Conservation (phyloP, 192 early-diverging fungal species). For the Coemansia sp. region DNA sequence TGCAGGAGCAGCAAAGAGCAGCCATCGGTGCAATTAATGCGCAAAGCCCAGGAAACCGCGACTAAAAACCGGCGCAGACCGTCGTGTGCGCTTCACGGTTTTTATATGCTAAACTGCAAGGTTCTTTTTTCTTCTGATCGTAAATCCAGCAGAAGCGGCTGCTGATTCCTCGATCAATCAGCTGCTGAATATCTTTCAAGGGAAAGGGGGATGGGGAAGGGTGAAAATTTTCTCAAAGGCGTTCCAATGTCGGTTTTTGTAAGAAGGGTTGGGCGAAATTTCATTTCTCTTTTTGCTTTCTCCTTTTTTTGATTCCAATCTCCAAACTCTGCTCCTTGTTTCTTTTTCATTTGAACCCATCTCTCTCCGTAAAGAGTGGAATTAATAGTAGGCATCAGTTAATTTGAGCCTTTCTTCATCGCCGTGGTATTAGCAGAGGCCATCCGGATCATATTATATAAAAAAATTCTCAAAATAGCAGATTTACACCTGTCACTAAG, state of each 20-base stretch:
- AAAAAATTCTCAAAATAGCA: background rate
- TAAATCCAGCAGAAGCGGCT: too few relatives aligned
- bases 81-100: too few relatives aligned
- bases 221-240: constrained; percentile 7
- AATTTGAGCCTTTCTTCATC: background rate
- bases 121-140: too few relatives aligned
- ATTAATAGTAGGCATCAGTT: background rate
- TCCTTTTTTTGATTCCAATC: background rate
- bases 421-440: background rate
- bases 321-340: constrained; percentile 3
- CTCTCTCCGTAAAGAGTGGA: background rate
- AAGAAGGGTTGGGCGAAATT: background rate
- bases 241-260: background rate
- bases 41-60: too few relatives aligned
- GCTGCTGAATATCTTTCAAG: too few relatives aligned
- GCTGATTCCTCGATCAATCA: too few relatives aligned
- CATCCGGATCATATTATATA: background rate
- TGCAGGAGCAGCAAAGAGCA: too few relatives aligned
- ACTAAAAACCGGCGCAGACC: too few relatives aligned
- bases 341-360: background rate
- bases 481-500: background rate
- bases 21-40: too few relatives aligned
- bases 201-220: background rate
- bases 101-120: too few relatives aligned
- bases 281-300: background rate